Conservation (phyloP, 2,329 filamentous ascomycete genomes). For the Huntiella decipiens region DNA sequence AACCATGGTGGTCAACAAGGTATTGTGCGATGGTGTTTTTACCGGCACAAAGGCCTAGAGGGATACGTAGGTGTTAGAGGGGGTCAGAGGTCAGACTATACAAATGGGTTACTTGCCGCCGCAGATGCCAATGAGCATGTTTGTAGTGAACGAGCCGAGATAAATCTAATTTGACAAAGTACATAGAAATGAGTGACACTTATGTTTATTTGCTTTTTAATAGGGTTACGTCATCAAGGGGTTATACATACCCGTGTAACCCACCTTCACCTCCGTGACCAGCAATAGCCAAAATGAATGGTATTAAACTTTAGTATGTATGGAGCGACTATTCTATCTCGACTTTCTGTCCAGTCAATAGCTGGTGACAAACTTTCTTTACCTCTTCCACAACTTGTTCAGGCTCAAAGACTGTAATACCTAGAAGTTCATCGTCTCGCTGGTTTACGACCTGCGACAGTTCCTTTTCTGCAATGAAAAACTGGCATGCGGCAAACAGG, state of each 20-base stretch:
- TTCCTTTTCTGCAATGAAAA: not conserved
- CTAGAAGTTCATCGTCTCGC: conserved; percentile 1
- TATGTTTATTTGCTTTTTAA: too few species aligned
- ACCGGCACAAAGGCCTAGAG: conserved; percentile 70
- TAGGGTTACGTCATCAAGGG: too few species aligned
- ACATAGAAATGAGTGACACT: too few species aligned
- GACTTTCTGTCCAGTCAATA: not conserved
- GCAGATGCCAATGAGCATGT: conserved; percentile 61
- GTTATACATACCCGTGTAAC: too few species aligned
- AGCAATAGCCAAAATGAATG: too few species aligned
- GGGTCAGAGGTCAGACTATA: not conserved
- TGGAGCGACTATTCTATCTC: not conserved
- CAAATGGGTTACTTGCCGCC: conserved; percentile 32
- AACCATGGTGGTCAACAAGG: conserved; percentile 66
- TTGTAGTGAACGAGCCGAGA: not conserved
- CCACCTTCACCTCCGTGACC: too few species aligned
- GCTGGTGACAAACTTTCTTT: not conserved
- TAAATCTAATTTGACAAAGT: too few species aligned
- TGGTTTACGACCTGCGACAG: not conserved
- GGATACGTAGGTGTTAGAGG: not conserved
- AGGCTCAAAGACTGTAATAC: not conserved
- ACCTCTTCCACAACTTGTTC: not conserved
- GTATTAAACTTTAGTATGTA: too few species aligned
- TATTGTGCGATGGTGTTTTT: conserved; percentile 82
- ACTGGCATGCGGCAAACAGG: not conserved